Base-by-base conservation (phyloP, 1,139 yeast species). In the Eremothecium sinecaudum region DNA sequence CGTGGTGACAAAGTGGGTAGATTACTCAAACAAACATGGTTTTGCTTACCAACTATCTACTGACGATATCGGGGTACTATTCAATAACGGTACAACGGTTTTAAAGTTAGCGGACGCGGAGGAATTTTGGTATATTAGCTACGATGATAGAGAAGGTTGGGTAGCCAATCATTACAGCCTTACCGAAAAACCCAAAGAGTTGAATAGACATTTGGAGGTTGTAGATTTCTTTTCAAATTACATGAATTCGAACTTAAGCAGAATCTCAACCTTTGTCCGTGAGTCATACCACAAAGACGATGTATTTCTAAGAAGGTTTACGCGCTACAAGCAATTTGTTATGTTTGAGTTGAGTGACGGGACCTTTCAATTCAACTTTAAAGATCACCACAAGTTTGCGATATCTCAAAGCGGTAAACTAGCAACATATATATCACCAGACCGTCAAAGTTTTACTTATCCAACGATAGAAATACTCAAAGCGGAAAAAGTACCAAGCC, bases 261-360 rank as follows among this genome's bases (percentile, higher is more conserved):
- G 78, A 53, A 86, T 79, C 32, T 75, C 86, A 36, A 78, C 63
- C 13, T 48, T 56, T 43, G 53, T 59, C 25, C 59, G 64, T 41
- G 65, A 64, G 42, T 59, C 59, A 24, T 47, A 58, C 37, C 71
- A 57, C 37, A 55, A 74, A 46, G 81, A 76, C 48, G 75, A 75
- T 47, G 76, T 78, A 9, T 82, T 80, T 53, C 68, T 86, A 48
- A 75, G 92, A 63, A 71, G 94, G 53, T 83, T 80, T 57, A 73
- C 86, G 33, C 73, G 95, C 58, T 76, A 79, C 38, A 70, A 77
- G 35, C 78, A 76, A 41, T 83, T 73, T 57, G 84, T 86, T 38
- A 81, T 87, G 93, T 90, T 92, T 63, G 93, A 84, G 58, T 64
- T 90, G 66, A 83, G 94, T 53, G 84, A 86, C 55, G 96, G 95